phyloP scores from a whole-genome alignment of 768 basidiomycete species.

The Leucocoprinus leucothites region DNA sequence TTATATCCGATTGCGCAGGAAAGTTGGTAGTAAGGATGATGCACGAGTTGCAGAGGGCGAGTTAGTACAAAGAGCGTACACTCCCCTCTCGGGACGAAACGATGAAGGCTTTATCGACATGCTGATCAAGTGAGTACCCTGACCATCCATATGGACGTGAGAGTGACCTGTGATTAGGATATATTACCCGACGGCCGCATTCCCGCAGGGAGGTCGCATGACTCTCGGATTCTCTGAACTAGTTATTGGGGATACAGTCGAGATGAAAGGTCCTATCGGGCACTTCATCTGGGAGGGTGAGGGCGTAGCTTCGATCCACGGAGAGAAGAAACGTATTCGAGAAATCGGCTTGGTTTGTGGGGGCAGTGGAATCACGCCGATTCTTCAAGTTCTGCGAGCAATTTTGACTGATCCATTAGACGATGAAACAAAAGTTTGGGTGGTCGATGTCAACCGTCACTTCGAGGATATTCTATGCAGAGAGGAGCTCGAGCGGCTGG shows the following conservation, averaged over 20 bases:
- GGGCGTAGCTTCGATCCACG: constrained; percentile 34
- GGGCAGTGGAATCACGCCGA: constrained; percentile 60
- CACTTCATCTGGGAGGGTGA: constrained; percentile 50
- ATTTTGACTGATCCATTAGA: constrained; percentile 39
- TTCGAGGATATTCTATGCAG: constrained; percentile 49
- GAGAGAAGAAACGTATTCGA: constrained; percentile 27
- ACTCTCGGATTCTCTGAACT: constrained; percentile 43
- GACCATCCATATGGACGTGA: background rate
- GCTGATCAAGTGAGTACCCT: constrained; percentile 43
- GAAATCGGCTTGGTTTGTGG: constrained; percentile 55
- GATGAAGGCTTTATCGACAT: constrained; percentile 47
- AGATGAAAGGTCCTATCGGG: constrained; percentile 60
- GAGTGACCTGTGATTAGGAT: constrained; percentile 25
- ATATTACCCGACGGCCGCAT: constrained; percentile 35
- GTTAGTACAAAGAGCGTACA: constrained; percentile 56
- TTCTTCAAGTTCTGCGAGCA: constrained; percentile 21
- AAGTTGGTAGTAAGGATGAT: constrained; percentile 17
- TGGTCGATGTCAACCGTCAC: constrained; percentile 46
- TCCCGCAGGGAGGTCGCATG: constrained; percentile 50
- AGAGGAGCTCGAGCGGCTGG: constrained; percentile 43
- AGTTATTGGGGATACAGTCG: constrained; percentile 43
- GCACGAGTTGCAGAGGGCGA: constrained; percentile 26
- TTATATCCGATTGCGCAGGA: constrained; percentile 44
- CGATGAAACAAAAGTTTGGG: constrained; percentile 37
- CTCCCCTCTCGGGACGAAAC: constrained; percentile 45